These are phyloP conservation scores for Wickerhamiella parazyma DNA, from an alignment of 805 yeast genomes.

Conservation along the genomic window DNA sequence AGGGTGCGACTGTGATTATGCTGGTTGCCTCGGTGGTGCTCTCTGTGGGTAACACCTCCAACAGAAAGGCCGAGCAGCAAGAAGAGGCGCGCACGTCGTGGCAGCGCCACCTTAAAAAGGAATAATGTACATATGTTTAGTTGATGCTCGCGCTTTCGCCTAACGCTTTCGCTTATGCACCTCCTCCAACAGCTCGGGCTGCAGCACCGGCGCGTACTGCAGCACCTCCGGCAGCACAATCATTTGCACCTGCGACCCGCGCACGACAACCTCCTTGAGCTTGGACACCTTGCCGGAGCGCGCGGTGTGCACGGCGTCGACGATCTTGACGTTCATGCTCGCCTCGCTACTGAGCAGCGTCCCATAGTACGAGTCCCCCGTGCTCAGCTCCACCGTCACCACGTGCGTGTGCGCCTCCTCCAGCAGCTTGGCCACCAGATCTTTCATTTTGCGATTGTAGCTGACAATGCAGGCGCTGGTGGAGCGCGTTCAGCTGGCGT, in stretches of 20 bases:
- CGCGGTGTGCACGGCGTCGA: slow-evolving; percentile 68
- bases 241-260: slow-evolving; percentile 83
- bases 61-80: background rate
- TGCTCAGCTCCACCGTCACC: slow-evolving; percentile 64
- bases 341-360: slow-evolving; percentile 74
- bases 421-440: slow-evolving; percentile 73
- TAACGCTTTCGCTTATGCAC: slow-evolving; percentile 2
- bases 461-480: slow-evolving; percentile 18
- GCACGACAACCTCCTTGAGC: slow-evolving; percentile 71
- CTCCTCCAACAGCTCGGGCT: slow-evolving; percentile 25
- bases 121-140: too few species aligned
- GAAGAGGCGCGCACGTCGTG: slow-evolving; percentile 2
- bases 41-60: background rate
- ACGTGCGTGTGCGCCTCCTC: slow-evolving; percentile 84
- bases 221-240: slow-evolving; percentile 81
- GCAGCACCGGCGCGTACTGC: slow-evolving; percentile 77
- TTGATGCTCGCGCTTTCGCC: too few species aligned
- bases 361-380: slow-evolving; percentile 83
- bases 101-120: slow-evolving; percentile 4
- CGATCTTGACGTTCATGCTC: slow-evolving; percentile 81
- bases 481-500: slow-evolving; percentile 38
- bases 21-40: slow-evolving; percentile 35
- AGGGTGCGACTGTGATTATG: slow-evolving; percentile 62
- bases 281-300: slow-evolving; percentile 62
- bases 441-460: slow-evolving; percentile 34